Evolutionary conservation across 768 basidiomycete genomes (phyloP), one percentile per base, ranked within the genome.

Genomic region (Suillus plorans): DNA sequence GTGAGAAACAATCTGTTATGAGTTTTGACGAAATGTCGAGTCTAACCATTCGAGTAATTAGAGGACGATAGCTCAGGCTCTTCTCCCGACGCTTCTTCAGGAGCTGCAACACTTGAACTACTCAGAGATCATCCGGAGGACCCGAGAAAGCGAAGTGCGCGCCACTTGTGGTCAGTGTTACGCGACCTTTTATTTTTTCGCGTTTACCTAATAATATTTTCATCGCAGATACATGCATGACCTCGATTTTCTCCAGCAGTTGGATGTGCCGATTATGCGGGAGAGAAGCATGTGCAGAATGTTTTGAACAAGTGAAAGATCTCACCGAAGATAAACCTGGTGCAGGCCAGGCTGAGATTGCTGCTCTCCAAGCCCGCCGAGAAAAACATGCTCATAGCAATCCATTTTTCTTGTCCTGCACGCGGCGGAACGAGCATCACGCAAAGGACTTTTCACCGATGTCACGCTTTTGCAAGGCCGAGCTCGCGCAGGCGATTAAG

Each of bases 221-320:
- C 47, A 57, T 66, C 64, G 25, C 73, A 97, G 95, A 97, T 76
- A 94, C 91, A 2, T 97, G 95, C 76, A 91, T 94, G 83, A 95
- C 94, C 5, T 96, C 95, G 14, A 87, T 97, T 64, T 97, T 97
- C 76, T 90, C 91, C 7, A 88, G 87, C 64, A 90, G 88, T 37
- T 97, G 92, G 88, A 91, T 96, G 85, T 97, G 95, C 74, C 84
- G 90, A n/a, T 73, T 86, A 45, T 98, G 96, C 74, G 96, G 94
- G 5, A 87, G 93, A 12, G 96, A 97, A 76, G 87, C 91, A 10
- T 98, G 96, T 73, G 82, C 88, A 1, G 91, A 93, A 65, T 97
- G 96, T 73, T 92, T 86, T 70, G 80, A 83, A 34, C 88, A 86
- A 68, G 86, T 96, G 61, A 77, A 79, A 63, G 86, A 88, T 16